Percentiles rank a stretch among this genome's conserved stretches.
Conservation (phyloP, 225 moss, liverwort and hornwort genomes). For the Rhytidiadelphus loreus region DNA sequence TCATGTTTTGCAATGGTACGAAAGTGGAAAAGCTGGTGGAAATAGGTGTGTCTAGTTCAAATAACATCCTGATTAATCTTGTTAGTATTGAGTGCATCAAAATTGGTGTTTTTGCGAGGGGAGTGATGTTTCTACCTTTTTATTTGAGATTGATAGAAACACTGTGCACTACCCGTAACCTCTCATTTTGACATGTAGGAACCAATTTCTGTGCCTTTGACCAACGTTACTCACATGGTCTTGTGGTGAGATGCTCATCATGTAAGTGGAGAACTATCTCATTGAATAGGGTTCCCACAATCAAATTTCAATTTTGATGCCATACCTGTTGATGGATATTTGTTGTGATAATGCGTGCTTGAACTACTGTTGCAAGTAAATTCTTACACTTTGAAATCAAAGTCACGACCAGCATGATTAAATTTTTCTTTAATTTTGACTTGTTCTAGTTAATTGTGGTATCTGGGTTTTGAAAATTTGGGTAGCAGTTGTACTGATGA, state of each 20-base stretch:
- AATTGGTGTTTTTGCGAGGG: not conserved
- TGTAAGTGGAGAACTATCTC: not conserved
- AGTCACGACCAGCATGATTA: not conserved
- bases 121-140: not conserved
- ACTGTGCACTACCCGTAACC: not conserved
- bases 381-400: not conserved
- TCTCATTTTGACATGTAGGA: conserved; percentile 10
- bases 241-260: conserved; percentile 33
- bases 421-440: not conserved
- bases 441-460: not conserved
- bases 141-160: not conserved
- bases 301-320: not conserved
- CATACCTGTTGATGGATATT: not conserved
- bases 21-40: not conserved
- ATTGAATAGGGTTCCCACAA: not conserved
- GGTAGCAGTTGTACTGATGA: not conserved
- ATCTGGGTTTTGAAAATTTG: not conserved
- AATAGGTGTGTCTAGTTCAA: not conserved
- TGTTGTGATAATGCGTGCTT: not conserved
- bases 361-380: not conserved
- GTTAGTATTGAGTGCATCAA: not conserved
- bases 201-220: conserved; percentile 19
- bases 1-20: not conserved
- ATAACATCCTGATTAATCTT: not conserved
- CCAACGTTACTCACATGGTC: conserved; percentile 15